Percentiles rank a stretch among this genome's conserved stretches.
Evolutionary conservation across 371 early-diverging fungal genomes (phyloP).

Genomic region (Globomyces sp.): DNA sequence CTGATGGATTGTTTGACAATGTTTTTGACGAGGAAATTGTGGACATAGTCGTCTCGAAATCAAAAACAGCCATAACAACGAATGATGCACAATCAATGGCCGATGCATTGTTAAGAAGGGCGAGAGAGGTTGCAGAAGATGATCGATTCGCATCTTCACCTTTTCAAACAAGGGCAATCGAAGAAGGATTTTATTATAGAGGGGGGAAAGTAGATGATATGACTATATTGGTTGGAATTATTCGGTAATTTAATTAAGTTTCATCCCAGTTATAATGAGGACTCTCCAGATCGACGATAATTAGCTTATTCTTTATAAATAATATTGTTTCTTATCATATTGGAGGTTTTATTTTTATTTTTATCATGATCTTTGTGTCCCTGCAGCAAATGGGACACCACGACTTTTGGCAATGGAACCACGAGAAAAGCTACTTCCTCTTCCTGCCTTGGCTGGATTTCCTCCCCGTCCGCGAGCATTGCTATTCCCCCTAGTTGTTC

Average conservation of each 20-base stretch:
- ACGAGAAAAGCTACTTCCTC: too few relatives aligned
- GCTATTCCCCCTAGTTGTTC: too few relatives aligned
- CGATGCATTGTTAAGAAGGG: slow-evolving; percentile 72
- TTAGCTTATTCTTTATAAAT: neutral
- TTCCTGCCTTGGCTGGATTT: too few relatives aligned
- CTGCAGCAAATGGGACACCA: too few relatives aligned
- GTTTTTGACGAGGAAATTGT: slow-evolving; percentile 51
- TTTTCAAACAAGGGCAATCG: slow-evolving; percentile 73
- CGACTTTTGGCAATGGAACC: too few relatives aligned
- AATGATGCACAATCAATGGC: slow-evolving; percentile 71
- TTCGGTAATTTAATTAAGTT: slow-evolving; percentile 36
- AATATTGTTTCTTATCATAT: neutral
- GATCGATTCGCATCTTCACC: slow-evolving; percentile 68
- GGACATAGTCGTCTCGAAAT: slow-evolving; percentile 36
- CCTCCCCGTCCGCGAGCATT: too few relatives aligned
- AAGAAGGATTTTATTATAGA: slow-evolving; percentile 67
- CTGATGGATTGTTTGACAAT: slow-evolving; percentile 57
- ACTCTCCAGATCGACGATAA: slow-evolving; percentile 19
- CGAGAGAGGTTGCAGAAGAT: slow-evolving; percentile 78
- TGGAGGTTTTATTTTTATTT: too few relatives aligned
- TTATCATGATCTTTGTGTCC: too few relatives aligned
- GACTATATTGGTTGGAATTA: slow-evolving; percentile 72
- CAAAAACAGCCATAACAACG: slow-evolving; percentile 1
- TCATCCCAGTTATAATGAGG: slow-evolving; percentile 1
- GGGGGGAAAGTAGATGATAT: slow-evolving; percentile 88